Evolutionary conservation across 768 basidiomycete genomes (phyloP).

Genomic region (Tricholoma hemisulphureum): DNA sequence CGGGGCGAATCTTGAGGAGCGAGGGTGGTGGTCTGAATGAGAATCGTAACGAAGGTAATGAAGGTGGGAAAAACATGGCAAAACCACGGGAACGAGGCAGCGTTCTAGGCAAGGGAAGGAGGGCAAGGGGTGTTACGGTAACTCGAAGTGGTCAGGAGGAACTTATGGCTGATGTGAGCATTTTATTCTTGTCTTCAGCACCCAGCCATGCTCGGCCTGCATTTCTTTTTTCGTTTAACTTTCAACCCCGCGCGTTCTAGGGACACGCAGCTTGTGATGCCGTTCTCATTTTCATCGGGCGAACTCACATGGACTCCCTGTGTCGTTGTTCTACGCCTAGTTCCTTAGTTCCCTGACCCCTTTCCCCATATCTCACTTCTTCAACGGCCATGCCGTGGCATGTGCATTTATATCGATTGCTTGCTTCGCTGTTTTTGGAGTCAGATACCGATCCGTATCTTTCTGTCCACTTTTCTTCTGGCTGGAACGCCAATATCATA

Average conservation of each 20-base stretch:
- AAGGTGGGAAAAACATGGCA: conserved; percentile 32
- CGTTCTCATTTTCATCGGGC: no score
- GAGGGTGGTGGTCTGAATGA: conserved; percentile 33
- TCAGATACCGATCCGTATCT: neutral
- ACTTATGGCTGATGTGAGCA: conserved; percentile 72
- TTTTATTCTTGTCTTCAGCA: neutral
- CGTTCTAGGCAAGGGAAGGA: conserved; percentile 73
- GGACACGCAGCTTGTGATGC: neutral
- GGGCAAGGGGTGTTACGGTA: conserved; percentile 81
- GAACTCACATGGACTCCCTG: no score
- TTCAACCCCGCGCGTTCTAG: neutral
- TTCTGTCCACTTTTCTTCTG: neutral
- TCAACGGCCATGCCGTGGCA: neutral
- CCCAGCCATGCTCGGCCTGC: no score
- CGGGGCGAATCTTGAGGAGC: conserved; percentile 65
- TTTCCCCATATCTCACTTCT: no score
- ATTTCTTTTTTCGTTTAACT: neutral
- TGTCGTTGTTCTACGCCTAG: no score
- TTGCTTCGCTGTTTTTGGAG: neutral
- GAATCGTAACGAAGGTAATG: conserved; percentile 1
- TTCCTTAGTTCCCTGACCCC: no score
- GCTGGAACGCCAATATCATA: no score
- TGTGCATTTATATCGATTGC: no score
- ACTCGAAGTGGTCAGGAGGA: conserved; percentile 80
- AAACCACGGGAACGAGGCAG: conserved; percentile 44